Percentiles rank a stretch among this genome's conserved stretches.
phyloP scores from a whole-genome alignment of 1,284 basidiomycete species.

The Xerocomus subilludens region DNA sequence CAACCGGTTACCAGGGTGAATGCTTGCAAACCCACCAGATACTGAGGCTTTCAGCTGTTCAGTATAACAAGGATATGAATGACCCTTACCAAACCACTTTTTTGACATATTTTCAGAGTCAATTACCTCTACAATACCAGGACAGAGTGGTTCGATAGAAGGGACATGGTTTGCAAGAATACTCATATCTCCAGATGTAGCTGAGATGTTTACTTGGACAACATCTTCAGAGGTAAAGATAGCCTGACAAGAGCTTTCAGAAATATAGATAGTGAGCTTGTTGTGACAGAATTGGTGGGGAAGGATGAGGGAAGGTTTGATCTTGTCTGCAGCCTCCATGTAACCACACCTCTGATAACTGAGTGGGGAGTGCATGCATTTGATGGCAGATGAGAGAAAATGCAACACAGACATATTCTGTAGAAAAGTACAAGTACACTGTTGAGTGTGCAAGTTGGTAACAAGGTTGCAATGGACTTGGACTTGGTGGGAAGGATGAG shows the following conservation, averaged over 20 bases:
- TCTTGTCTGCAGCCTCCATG: constrained; percentile 88
- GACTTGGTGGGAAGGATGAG: constrained; percentile 91
- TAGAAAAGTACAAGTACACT: too few relatives aligned
- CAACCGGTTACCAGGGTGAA: constrained; percentile 96
- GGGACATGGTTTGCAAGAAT: constrained; percentile 97
- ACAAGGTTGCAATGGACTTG: too few relatives aligned
- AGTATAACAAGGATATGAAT: constrained; percentile 39
- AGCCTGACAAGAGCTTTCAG: constrained; percentile 63
- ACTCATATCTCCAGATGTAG: constrained; percentile 98
- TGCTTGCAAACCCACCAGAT: constrained; percentile 96
- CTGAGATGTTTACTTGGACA: constrained; percentile 92
- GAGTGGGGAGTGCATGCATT: constrained; percentile 67
- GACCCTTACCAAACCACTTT: constrained; percentile 91
- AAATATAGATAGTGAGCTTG: constrained; percentile 19
- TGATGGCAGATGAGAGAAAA: constrained; percentile 71
- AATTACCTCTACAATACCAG: constrained; percentile 93
- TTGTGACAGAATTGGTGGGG: constrained; percentile 85
- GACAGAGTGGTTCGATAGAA: constrained; percentile 90
- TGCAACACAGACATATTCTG: constrained; percentile 85
- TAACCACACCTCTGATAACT: constrained; percentile 78
- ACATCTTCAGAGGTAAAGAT: constrained; percentile 90
- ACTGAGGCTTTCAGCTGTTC: constrained; percentile 68
- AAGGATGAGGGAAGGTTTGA: constrained; percentile 89
- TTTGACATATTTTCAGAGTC: constrained; percentile 81
- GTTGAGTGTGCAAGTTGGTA: too few relatives aligned